Base-by-base conservation (phyloP, 2,329 filamentous ascomycete species). In the Erysiphe pulchra region DNA sequence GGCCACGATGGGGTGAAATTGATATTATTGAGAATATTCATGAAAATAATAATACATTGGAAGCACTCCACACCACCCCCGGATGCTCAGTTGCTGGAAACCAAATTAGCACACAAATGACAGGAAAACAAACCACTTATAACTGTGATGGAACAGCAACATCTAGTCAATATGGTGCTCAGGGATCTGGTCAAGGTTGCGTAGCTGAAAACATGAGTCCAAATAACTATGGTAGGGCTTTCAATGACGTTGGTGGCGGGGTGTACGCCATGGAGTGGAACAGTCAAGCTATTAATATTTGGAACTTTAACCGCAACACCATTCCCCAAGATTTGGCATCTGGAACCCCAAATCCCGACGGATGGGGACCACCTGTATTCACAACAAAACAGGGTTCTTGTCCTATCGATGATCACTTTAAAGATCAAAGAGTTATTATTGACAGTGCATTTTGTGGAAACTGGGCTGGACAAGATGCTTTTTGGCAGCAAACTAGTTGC, bases 381-480 rank as follows among this genome's bases (percentile, higher is more conserved):
- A 67, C 66, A 42, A 57, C 62, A 9, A 80, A 79, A 1, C 68
- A 66, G 13, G 54, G 59, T 3, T 56, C 54, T 28, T 92, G 84
- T 56, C 65, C 83, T 31, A 73, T 84, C 48, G 64, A 75, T 48
- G 58, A 61, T 0, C 69, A 73, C 52, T 86, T 87, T 61, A 68
- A 66, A 44, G 64, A 78, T 43, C 71, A 86, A 65, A 73, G 72
- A 51, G 70, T 92, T 44, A 74, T 82, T 33, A 68, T 85, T 51
- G 75, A 84, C 54, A 85, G 53, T 5, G 73, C 80, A 44, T 83
- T 90, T 58, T 92, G 83, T 55, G 83, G 82, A 38, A 73, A 75
- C 56, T 93, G 49, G 47, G 50, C 51, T 37, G 52, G 52, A 9
- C 42, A 49, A 42, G 45, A 45, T 14, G 59, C 63, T 42, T 72